Evolutionary conservation across 2,329 filamentous ascomycete genomes (phyloP), one percentile per base, ranked within the genome.

Genomic region (Xylariaceae sp.): DNA sequence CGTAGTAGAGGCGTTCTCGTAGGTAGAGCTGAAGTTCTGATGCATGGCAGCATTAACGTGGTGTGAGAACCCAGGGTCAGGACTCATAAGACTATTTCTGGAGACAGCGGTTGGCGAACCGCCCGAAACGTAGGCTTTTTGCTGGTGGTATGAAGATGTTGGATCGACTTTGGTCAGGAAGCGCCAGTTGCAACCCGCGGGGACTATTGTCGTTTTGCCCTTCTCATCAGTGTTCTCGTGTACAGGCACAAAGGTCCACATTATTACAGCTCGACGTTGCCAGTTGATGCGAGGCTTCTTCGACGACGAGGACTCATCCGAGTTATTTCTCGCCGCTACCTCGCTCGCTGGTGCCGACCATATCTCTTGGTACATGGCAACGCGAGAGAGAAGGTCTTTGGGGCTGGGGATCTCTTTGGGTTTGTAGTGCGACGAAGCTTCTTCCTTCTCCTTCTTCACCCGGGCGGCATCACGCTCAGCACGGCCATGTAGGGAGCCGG

Each of bases 291-390:
- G 52, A 14, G 31, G 48, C 3, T 53, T 38, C 46, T 55, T 56
- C 2, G 50, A 45, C 10, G n/a, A 6, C 47, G 54, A 28, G 13
- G 53, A 50, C 2, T 51, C 49, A 22, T 42, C 54, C 6, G 19
- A 42, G 12, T 18, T 38, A 19, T 39, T 40, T 39, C 16, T 38
- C n/a, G 44, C 53, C 10, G 10, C 39, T 14, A 36, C 60, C n/a
- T 61, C 71, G 51, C 75, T 73, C 6, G 76, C 76, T 4, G 79
- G 67, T 12, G 73, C 70, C 3, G 81, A 85, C 76, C 79, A 84
- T 34, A 86, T 75, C 71, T 86, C 83, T 65, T 87, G 83, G 65
- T 84, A 82, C 83, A 86, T 86, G 64, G 81, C 81, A 42, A 86
- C 81, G 65, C 79, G 78, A 58, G 77, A 74, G 47, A 86, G 75